Evolutionary conservation across 768 basidiomycete genomes (phyloP), one percentile per base, ranked within the genome.

Genomic region (Russula virescens): DNA sequence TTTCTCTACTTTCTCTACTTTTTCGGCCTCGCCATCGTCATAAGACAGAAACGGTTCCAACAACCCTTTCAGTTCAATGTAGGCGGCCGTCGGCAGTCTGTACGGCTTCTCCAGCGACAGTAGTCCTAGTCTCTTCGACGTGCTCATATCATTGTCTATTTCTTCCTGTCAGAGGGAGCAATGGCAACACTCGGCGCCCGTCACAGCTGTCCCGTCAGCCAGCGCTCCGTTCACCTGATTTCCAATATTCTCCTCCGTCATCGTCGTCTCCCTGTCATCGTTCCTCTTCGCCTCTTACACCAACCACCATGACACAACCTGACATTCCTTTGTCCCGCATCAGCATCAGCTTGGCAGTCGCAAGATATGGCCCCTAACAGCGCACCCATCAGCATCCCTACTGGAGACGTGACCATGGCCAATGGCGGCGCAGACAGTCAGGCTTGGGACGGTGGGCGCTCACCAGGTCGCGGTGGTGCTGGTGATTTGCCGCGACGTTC

Each of bases 291-390:
- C 64, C 65, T 67, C 50, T 62, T 53, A 34, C 64, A 48, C 54
- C 65, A 38, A 26, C 66, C 67, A 49, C 66, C 69, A 67, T 71
- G 55, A 71, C 76, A 71, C 69, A 73, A 76, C 71, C 79, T 82
- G 74, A 79, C 73, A 55, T 73, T 71, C 76, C 71, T 73, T 74
- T 72, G 71, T 71, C 71, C 66, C 69, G 74, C 67, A 73, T 73
- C 84, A 89, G 74, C 67, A 73, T 73, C 84, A 89, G 89, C 89
- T 71, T 90, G 88, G 89, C 87, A 89, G 77, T 82, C 86, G 40
- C 86, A 88, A 83, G 89, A 91, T 67, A 88, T 89, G 66, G 88
- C 88, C 59, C 76, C 85, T 10, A 79, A 72, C 69, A 76, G 73
- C 48, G 75, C 72, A 23, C 86, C 82, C 51, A 89, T 89, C 66